A percentile compares a stretch with the other conserved stretches of the same genome.
These are phyloP conservation scores for Erodium texanum DNA, from an alignment of 441 rosid species.

Conservation along the genomic window DNA sequence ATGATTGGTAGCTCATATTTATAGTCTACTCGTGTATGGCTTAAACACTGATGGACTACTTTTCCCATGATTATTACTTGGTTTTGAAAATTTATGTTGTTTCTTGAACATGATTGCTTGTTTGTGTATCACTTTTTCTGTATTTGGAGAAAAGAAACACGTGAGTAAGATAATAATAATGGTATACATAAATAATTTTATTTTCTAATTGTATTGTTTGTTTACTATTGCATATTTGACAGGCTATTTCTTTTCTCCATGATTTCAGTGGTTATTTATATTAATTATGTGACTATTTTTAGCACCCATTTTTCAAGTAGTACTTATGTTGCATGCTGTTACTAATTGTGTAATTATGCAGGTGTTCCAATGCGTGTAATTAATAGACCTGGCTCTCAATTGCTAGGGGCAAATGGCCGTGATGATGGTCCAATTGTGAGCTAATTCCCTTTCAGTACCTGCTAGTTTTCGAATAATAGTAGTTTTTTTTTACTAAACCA, in stretches of 20 bases:
- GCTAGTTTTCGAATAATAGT: neutral
- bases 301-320: constrained; percentile 2
- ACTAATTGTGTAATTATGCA: constrained; percentile 22
- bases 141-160: neutral
- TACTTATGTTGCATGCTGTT: neutral
- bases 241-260: neutral
- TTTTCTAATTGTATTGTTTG: neutral
- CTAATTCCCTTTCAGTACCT: constrained; percentile 16
- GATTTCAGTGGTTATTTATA: neutral
- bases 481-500: constrained; percentile 2
- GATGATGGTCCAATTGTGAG: constrained; percentile 97
- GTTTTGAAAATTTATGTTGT: neutral
- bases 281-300: neutral
- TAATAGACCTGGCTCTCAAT: constrained; percentile 81
- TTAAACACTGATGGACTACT: neutral
- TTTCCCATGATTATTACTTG: neutral
- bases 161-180: neutral
- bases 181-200: neutral
- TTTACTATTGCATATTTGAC: neutral
- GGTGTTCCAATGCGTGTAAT: constrained; percentile 64
- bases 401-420: constrained; percentile 90
- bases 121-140: neutral
- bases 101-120: neutral
- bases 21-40: neutral
- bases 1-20: constrained; percentile 7